A percentile compares a stretch with the other conserved stretches of the same genome.
Conservation (phyloP, 116 monocot species). For the Phalaenopsis hybrid region DNA sequence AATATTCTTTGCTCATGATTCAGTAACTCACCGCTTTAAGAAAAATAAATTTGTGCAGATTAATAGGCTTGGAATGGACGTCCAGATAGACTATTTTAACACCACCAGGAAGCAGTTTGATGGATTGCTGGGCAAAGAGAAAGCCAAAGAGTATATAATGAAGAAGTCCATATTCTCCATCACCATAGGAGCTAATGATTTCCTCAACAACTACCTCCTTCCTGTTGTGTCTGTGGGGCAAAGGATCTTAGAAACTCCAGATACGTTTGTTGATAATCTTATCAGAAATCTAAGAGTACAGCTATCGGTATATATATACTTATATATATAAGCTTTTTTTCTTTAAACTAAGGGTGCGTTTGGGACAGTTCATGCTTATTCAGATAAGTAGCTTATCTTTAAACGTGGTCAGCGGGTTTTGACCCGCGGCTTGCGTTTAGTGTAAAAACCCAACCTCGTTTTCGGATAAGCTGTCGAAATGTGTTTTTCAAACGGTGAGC, state of each 20-base stretch:
- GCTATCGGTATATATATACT: conserved; percentile 26
- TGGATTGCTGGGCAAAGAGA: conserved; percentile 34
- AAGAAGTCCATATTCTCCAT: conserved; percentile 56
- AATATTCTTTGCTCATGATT: no score
- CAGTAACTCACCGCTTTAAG: no score
- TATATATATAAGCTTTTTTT: no score
- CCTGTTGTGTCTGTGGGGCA: conserved; percentile 34
- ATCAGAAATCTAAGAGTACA: conserved; percentile 34
- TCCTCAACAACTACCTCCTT: conserved; percentile 69
- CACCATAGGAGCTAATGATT: conserved; percentile 65
- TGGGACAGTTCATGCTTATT: no score
- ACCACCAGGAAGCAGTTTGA: conserved; percentile 47
- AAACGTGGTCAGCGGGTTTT: no score
- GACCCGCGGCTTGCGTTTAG: no score
- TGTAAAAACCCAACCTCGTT: no score
- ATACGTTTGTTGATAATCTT: conserved; percentile 37
- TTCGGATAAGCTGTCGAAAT: no score
- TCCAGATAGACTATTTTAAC: conserved; percentile 70
- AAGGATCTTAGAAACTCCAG: conserved; percentile 31
- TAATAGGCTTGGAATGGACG: conserved; percentile 51
- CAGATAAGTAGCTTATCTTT: no score
- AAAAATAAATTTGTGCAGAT: conserved; percentile 16
- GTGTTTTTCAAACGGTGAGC: no score
- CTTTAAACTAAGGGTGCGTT: no score
- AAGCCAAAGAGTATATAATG: conserved; percentile 27